Evolutionary conservation across 345 rosid genomes (phyloP).

Genomic region (Rhodomyrtus tomentosa): DNA sequence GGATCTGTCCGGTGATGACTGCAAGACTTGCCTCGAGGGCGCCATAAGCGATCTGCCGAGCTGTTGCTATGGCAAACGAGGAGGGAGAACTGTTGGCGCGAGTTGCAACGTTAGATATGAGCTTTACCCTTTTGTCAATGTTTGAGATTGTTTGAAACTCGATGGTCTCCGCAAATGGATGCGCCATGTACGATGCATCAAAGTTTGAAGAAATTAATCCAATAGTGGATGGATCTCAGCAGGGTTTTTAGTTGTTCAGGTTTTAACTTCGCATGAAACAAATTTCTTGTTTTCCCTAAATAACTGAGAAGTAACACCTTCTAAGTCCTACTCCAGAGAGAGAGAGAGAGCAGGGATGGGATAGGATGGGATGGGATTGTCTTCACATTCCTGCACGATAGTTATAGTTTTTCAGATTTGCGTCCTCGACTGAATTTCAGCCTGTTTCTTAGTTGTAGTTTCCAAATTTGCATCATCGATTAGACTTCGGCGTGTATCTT

Average conservation of each 20-base stretch:
- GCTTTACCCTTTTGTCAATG: conserved; percentile 27
- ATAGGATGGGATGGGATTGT: background rate
- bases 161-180: background rate
- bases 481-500: too few species aligned
- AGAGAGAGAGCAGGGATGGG: background rate
- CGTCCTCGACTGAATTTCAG: background rate
- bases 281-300: background rate
- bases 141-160: background rate
- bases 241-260: background rate
- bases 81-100: conserved; percentile 32
- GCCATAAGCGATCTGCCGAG: conserved; percentile 24
- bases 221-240: background rate
- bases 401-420: background rate
- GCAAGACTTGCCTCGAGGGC: conserved; percentile 29
- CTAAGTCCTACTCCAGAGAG: background rate
- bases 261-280: background rate
- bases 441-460: too few species aligned
- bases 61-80: conserved; percentile 37
- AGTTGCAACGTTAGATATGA: conserved; percentile 35
- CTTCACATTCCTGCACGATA: background rate
- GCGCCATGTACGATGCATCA: background rate
- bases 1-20: conserved; percentile 17
- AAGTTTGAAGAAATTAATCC: background rate
- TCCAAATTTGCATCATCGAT: too few species aligned
- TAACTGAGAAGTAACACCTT: background rate